Conservation (phyloP, 2,329 filamentous ascomycete genomes). For the Sporothrix sp. region DNA sequence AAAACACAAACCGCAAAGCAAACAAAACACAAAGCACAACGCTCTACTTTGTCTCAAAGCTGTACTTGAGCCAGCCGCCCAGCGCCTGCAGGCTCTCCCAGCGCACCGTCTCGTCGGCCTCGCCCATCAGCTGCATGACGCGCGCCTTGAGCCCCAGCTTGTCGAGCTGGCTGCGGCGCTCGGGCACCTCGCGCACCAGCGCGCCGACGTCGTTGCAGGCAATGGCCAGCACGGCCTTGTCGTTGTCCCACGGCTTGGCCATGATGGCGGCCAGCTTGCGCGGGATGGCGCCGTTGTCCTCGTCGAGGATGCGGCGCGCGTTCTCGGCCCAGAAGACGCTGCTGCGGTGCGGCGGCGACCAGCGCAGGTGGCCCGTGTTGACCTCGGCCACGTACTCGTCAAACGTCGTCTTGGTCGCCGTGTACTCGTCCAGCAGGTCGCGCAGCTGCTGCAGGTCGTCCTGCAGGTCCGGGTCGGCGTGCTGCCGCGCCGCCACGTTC, state of each 20-base stretch:
- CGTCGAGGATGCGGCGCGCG: conserved; percentile 74
- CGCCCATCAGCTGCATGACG: conserved; percentile 90
- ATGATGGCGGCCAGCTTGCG: conserved; percentile 80
- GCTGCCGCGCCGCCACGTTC: conserved; percentile 52
- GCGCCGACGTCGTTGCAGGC: conserved; percentile 88
- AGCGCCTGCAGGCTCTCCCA: conserved; percentile 89
- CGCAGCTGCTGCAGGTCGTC: conserved; percentile 52
- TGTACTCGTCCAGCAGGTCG: conserved; percentile 57
- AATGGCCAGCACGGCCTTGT: conserved; percentile 83
- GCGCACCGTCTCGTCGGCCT: conserved; percentile 75
- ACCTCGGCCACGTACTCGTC: conserved; percentile 87
- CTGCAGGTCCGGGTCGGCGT: conserved; percentile 54
- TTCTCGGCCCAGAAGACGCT: conserved; percentile 87
- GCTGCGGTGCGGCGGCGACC: conserved; percentile 85
- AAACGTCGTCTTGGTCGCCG: conserved; percentile 64
- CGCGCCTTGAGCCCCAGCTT: conserved; percentile 74
- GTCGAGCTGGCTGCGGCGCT: conserved; percentile 70
- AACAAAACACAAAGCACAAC: not conserved
- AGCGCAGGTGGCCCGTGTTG: conserved; percentile 75
- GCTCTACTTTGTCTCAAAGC: conserved; percentile 38
- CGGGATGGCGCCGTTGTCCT: conserved; percentile 67
- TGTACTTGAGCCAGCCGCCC: conserved; percentile 55
- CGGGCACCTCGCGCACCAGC: conserved; percentile 80
- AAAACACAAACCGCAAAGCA: not conserved
- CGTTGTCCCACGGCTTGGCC: conserved; percentile 61